Percentiles rank a stretch among this genome's conserved stretches.
Conservation (phyloP, 2,329 filamentous ascomycete genomes). For the Neofusicoccum cordaticola region DNA sequence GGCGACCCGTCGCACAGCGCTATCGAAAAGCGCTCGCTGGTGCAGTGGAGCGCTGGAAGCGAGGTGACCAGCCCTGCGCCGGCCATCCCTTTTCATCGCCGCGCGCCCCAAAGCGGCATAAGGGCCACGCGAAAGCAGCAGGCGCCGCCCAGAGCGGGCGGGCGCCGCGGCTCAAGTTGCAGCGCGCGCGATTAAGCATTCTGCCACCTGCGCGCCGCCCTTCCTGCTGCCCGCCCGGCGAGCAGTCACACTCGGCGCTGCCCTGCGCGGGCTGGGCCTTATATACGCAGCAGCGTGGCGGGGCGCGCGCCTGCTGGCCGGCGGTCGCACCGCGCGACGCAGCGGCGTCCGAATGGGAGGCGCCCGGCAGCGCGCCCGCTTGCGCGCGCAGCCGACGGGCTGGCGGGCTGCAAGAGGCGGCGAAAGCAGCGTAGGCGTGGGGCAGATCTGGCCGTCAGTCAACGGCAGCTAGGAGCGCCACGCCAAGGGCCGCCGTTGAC, state of each 20-base stretch:
- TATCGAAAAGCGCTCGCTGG: slow-evolving; percentile 15
- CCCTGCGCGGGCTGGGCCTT: neutral
- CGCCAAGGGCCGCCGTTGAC: slow-evolving; percentile 15
- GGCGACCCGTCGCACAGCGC: slow-evolving; percentile 16
- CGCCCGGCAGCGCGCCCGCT: neutral
- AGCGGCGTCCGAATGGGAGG: slow-evolving; percentile 6
- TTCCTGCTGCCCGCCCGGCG: no score
- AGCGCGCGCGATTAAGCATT: slow-evolving; percentile 9
- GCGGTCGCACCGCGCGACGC: slow-evolving; percentile 6
- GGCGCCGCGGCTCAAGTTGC: slow-evolving; percentile 4
- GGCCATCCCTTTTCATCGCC: slow-evolving; percentile 12
- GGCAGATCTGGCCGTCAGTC: slow-evolving; percentile 14
- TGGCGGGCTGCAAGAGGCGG: slow-evolving; percentile 9
- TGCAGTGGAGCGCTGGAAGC: slow-evolving; percentile 13
- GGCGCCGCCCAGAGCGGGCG: slow-evolving; percentile 9
- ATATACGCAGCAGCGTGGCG: neutral
- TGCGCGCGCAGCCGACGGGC: neutral
- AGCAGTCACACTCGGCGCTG: neutral
- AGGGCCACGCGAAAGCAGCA: slow-evolving; percentile 15
- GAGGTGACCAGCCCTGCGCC: slow-evolving; percentile 13
- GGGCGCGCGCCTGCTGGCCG: neutral
- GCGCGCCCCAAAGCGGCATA: slow-evolving; percentile 7
- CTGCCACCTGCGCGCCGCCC: neutral
- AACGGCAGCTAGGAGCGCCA: slow-evolving; percentile 17
- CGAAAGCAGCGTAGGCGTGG: slow-evolving; percentile 8